A percentile compares a stretch with the other conserved stretches of the same genome.
Conservation (phyloP, 2,329 filamentous ascomycete species). For the Rhynchosporium agropyri region DNA sequence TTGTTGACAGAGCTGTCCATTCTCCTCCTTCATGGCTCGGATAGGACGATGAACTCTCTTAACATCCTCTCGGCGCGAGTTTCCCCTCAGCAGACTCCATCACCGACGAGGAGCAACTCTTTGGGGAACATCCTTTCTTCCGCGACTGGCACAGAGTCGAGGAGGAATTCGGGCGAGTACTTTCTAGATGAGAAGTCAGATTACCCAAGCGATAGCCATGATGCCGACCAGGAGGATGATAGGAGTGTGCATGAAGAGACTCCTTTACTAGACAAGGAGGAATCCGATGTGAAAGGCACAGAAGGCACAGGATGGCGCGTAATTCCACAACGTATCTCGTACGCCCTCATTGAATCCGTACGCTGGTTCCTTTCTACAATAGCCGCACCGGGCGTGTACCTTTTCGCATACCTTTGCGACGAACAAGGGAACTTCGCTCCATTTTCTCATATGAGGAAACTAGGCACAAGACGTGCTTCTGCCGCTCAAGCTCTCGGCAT, state of each 20-base stretch:
- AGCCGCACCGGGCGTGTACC: conserved; percentile 77
- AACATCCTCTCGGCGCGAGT: conserved; percentile 90
- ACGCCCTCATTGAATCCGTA: conserved; percentile 73
- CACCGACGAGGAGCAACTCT: conserved; percentile 63
- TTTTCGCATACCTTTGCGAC: conserved; percentile 82
- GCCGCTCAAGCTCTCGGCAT: conserved; percentile 42
- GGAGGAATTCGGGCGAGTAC: conserved; percentile 44
- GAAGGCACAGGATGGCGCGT: conserved; percentile 52
- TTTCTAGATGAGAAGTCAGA: conserved; percentile 47
- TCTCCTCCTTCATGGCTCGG: conserved; percentile 52
- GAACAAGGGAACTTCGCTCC: conserved; percentile 78
- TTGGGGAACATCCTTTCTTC: conserved; percentile 48
- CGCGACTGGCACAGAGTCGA: conserved; percentile 31
- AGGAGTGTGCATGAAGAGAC: conserved; percentile 63
- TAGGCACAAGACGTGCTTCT: conserved; percentile 45
- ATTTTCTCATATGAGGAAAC: conserved; percentile 69
- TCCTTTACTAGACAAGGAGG: conserved; percentile 58
- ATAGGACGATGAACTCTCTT: conserved; percentile 86
- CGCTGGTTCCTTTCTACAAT: conserved; percentile 79
- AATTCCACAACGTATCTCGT: conserved; percentile 70
- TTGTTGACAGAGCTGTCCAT: conserved; percentile 14
- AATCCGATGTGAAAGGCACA: conserved; percentile 43
- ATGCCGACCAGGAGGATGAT: conserved; percentile 40
- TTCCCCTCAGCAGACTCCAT: conserved; percentile 60
- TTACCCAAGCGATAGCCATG: conserved; percentile 44